phyloP scores from a whole-genome alignment of 2,329 filamentous ascomycete species.

The Ustulina deusta region DNA sequence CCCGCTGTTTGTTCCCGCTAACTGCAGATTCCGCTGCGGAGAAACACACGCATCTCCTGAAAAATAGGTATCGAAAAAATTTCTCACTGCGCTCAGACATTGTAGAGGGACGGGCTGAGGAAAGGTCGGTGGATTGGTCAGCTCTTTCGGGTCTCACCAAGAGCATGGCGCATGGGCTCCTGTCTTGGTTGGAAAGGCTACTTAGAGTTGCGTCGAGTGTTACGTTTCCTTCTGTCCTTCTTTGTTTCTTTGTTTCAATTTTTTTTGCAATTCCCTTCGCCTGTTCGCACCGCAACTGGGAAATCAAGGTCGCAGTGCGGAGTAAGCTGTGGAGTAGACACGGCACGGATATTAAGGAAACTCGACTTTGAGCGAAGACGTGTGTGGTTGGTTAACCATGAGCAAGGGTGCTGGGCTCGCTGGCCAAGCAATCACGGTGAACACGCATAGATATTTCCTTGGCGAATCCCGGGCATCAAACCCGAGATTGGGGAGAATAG shows the following conservation, averaged over 20 bases:
- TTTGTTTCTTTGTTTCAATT: not conserved
- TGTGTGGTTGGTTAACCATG: conserved; percentile 6
- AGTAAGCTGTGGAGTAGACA: conserved; percentile 41
- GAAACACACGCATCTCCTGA: conserved; percentile 19
- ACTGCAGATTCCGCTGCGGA: conserved; percentile 24
- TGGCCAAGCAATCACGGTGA: conserved; percentile 26
- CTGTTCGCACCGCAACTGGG: conserved; percentile 23
- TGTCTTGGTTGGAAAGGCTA: conserved; percentile 12
- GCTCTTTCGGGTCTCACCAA: conserved; percentile 19
- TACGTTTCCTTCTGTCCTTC: not conserved
- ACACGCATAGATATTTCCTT: conserved; percentile 20
- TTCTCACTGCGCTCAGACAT: conserved; percentile 30
- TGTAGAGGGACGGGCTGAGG: not conserved
- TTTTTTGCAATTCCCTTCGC: conserved; percentile 30
- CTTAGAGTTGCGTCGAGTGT: not conserved
- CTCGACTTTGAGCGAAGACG: conserved; percentile 20
- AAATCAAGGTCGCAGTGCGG: conserved; percentile 38
- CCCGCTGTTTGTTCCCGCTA: conserved; percentile 26
- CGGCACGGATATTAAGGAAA: conserved; percentile 39
- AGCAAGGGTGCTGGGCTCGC: conserved; percentile 18
- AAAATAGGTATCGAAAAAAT: not conserved
- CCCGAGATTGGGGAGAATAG: conserved; percentile 32
- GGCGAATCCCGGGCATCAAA: conserved; percentile 27
- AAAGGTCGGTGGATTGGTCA: conserved; percentile 3
- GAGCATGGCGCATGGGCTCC: conserved; percentile 16